A percentile compares a stretch with the other conserved stretches of the same genome.
These are phyloP conservation scores for Botrytis fragariae DNA, from an alignment of 2,329 filamentous ascomycete genomes.

Conservation along the genomic window DNA sequence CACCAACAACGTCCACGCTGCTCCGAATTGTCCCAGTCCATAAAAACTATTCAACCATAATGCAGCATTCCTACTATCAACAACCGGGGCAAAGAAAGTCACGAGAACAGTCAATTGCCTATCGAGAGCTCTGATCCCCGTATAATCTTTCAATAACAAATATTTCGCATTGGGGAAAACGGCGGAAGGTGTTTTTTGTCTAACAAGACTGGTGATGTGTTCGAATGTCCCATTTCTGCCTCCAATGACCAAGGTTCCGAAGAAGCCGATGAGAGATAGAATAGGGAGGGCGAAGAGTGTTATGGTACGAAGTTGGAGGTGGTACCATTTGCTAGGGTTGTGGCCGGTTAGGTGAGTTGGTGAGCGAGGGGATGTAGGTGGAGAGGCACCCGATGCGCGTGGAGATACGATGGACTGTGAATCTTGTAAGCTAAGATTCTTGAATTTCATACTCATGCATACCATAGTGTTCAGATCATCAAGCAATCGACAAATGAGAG, in stretches of 20 bases:
- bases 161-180: slow-evolving; percentile 27
- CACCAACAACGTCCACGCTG: slow-evolving; percentile 37
- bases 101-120: slow-evolving; percentile 28
- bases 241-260: slow-evolving; percentile 25
- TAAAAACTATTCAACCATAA: slow-evolving; percentile 30
- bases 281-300: slow-evolving; percentile 28
- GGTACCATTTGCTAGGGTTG: slow-evolving; percentile 22
- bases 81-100: slow-evolving; percentile 33
- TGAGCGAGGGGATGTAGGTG: slow-evolving; percentile 8
- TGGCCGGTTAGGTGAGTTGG: slow-evolving; percentile 12
- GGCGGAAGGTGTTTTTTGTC: slow-evolving; percentile 15
- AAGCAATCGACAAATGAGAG: not conserved
- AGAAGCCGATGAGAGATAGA: slow-evolving; percentile 26
- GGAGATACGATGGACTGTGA: slow-evolving; percentile 19
- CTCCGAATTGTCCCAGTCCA: slow-evolving; percentile 35
- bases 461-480: slow-evolving; percentile 3
- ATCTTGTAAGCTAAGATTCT: slow-evolving; percentile 5
- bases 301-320: slow-evolving; percentile 23
- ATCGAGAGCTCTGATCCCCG: slow-evolving; percentile 30
- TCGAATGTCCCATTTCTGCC: slow-evolving; percentile 30
- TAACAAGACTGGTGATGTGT: slow-evolving; percentile 20
- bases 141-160: slow-evolving; percentile 28
- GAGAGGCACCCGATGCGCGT: slow-evolving; percentile 7
- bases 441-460: not conserved
- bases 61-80: slow-evolving; percentile 22